A percentile compares a stretch with the other conserved stretches of the same genome.
Conservation (phyloP, 2,329 filamentous ascomycete species). For the Aspergillus alliaceus region DNA sequence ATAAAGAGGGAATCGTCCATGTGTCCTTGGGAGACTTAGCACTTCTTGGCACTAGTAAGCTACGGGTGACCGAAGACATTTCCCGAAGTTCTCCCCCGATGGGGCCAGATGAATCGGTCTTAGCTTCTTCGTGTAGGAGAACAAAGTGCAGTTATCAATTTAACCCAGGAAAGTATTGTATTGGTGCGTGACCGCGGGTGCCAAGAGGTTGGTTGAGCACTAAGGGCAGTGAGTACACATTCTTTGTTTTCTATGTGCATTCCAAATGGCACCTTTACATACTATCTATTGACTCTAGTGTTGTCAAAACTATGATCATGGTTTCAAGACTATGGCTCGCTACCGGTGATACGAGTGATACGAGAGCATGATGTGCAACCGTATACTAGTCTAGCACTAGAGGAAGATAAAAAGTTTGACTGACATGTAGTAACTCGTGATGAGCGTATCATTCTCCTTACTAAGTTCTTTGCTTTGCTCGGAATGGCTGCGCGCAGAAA, state of each 20-base stretch:
- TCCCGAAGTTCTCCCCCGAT: constrained; percentile 1
- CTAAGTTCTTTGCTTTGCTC: constrained; percentile 2
- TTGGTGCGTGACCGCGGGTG: neutral
- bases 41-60: neutral
- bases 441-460: neutral
- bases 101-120: neutral
- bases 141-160: neutral
- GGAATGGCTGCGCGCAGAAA: constrained; percentile 8
- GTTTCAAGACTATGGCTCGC: neutral
- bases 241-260: neutral
- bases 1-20: neutral
- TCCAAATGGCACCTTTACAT: neutral
- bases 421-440: constrained; percentile 4
- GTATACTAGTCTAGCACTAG: neutral
- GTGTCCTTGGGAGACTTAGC: neutral
- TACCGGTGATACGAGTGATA: neutral
- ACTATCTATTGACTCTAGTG: neutral
- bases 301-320: neutral
- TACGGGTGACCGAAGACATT: neutral
- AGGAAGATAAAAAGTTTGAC: neutral
- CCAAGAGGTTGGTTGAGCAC: constrained; percentile 14
- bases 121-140: neutral
- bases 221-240: constrained; percentile 15
- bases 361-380: neutral
- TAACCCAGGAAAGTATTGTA: neutral